A percentile compares a stretch with the other conserved stretches of the same genome.
Evolutionary conservation across 495 filamentous ascomycete species (phyloP).

Genomic region (Penicillium goetzii): DNA sequence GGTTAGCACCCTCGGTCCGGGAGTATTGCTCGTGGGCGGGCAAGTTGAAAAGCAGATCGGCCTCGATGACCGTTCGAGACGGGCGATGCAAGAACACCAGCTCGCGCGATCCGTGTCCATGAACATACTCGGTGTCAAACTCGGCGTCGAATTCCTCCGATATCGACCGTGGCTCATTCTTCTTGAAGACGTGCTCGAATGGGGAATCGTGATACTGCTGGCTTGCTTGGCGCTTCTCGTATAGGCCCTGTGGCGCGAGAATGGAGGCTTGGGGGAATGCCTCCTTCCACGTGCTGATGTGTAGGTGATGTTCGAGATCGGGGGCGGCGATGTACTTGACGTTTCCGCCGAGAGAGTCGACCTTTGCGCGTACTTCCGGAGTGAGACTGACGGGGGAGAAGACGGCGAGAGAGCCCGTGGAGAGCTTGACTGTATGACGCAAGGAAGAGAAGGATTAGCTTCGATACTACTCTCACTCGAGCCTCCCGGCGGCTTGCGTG

Average conservation of each 20-base stretch:
- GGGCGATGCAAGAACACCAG: constrained; percentile 85
- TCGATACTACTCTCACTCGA: background rate
- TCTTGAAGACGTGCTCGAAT: constrained; percentile 70
- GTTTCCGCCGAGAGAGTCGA: constrained; percentile 67
- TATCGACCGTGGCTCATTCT: constrained; percentile 57
- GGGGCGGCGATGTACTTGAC: constrained; percentile 84
- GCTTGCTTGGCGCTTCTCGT: constrained; percentile 75
- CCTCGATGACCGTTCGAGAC: constrained; percentile 81
- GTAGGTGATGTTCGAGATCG: constrained; percentile 93
- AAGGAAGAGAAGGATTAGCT: constrained; percentile 21
- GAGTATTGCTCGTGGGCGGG: constrained; percentile 89
- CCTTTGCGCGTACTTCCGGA: constrained; percentile 68
- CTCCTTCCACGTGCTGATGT: constrained; percentile 77
- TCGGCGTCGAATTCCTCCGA: constrained; percentile 80
- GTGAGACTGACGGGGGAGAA: constrained; percentile 91
- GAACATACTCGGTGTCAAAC: constrained; percentile 84
- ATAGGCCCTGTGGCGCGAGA: constrained; percentile 82
- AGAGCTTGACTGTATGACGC: constrained; percentile 67
- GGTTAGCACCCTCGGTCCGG: constrained; percentile 55
- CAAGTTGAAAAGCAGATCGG: constrained; percentile 90
- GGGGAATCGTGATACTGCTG: constrained; percentile 67
- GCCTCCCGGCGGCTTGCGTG: background rate
- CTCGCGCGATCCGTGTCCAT: constrained; percentile 81
- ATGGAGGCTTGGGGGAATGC: constrained; percentile 78
- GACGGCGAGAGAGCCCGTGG: constrained; percentile 76